Evolutionary conservation across 306 rosid genomes (phyloP), one percentile per base, ranked within the genome.

Genomic region (Lathyrus sativus): DNA sequence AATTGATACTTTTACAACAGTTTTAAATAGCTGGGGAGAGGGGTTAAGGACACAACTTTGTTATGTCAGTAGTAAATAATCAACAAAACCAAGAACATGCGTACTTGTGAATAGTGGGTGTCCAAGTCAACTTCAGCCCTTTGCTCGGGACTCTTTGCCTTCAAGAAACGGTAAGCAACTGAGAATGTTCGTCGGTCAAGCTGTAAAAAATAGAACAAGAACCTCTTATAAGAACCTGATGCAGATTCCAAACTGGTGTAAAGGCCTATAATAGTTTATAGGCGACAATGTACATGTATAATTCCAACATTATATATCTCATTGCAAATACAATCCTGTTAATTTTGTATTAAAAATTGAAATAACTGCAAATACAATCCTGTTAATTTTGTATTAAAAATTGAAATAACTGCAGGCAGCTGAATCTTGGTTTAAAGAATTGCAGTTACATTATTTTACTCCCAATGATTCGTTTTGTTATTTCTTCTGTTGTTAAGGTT

Each of bases 71-170:
- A 60, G 58, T 37, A 68, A 28, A 70, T 63, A 63, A 54, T 19
- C 64, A 69, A 71, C 11, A 74, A 72, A 73, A 57, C 35, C 56
- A 35, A 56, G 60, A 78, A 51, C 26, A 68, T 4, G 15, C 59
- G 24, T 43, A 95, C 99, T 86, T 79, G 81, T 11, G 99, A 88
- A 76, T 95, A 95, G 81, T 95, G 99, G 28, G 96, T 90, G 78
- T 95, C 99, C 85, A 95, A 88, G 79, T 95, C 99, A 62, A 95
- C 99, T 77, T 86, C 96, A 33, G 99, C 97, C 70, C 99, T 84
- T 74, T 88, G 87, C 71, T 88, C 97, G 43, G 99, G 96, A 79
- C 97, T 88, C 81, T 90, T 93, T 45, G 99, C 97, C 82, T 64
- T 86, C 55, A 90, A 73, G 83, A 95, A 95, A 60, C 97, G 88